These are phyloP conservation scores for Russula sp. DNA, from an alignment of 768 basidiomycete genomes.

Conservation along the genomic window DNA sequence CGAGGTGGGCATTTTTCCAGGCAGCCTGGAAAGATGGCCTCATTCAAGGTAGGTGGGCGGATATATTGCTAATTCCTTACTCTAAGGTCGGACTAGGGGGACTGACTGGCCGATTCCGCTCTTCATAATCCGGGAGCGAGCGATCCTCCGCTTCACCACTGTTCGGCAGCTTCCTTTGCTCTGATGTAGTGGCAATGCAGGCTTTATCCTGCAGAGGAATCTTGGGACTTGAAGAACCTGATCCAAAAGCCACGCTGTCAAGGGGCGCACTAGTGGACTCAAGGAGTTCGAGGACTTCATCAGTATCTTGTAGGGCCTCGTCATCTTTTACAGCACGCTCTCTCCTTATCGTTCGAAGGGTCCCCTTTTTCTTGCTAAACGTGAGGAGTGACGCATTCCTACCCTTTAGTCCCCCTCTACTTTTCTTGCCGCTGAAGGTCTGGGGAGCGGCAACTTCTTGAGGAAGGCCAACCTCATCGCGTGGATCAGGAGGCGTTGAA, in stretches of 20 bases:
- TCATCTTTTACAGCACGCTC: neutral
- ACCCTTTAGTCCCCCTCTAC: neutral
- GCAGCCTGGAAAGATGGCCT: constrained; percentile 6
- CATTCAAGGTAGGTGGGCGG: neutral
- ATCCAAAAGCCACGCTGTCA: neutral
- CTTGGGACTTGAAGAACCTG: constrained; percentile 1
- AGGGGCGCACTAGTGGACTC: constrained; percentile 9
- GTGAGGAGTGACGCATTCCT: constrained; percentile 10
- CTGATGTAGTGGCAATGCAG: neutral
- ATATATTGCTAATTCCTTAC: neutral
- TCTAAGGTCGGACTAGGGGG: constrained; percentile 5
- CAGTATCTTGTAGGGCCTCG: neutral
- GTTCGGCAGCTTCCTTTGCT: neutral
- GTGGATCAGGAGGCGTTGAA: neutral
- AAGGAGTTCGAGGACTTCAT: constrained; percentile 12
- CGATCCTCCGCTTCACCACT: neutral
- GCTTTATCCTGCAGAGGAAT: neutral
- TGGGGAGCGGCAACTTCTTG: neutral
- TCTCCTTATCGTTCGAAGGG: constrained; percentile 9
- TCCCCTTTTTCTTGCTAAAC: constrained; percentile 10
- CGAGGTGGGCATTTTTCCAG: constrained; percentile 20
- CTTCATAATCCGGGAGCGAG: constrained; percentile 3
- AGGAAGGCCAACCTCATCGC: neutral
- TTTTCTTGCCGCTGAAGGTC: neutral
- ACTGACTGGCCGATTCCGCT: neutral